Conservation (phyloP, 768 basidiomycete genomes). For the Erythrobasidium yunnanense region DNA sequence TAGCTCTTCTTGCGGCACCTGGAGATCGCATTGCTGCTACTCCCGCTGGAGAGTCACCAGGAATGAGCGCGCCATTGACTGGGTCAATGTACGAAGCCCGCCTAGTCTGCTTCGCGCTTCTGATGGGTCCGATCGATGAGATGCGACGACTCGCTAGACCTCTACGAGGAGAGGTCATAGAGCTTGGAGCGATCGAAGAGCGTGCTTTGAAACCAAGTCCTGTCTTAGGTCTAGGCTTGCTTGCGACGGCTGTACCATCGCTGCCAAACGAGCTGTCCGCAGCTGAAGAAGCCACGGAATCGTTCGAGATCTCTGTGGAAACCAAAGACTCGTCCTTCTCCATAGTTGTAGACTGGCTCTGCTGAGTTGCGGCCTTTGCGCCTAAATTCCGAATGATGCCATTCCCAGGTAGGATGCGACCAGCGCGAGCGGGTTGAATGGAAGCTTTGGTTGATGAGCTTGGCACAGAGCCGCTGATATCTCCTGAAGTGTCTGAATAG, state of each 20-base stretch:
- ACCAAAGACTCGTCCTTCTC: neutral
- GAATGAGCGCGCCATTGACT: too few relatives aligned
- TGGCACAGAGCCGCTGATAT: too few relatives aligned
- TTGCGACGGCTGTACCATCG: neutral
- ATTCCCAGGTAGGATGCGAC: too few relatives aligned
- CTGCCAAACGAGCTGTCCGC: neutral
- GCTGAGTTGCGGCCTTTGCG: neutral
- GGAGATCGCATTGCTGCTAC: neutral
- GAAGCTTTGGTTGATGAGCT: too few relatives aligned
- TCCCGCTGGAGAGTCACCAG: too few relatives aligned
- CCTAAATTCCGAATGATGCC: neutral
- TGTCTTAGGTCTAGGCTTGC: neutral
- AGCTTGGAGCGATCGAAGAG: neutral
- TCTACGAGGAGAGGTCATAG: neutral
- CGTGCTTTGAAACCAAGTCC: neutral
- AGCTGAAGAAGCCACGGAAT: neutral
- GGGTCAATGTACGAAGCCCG: slow-evolving; percentile 1
- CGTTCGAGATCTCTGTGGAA: too few relatives aligned
- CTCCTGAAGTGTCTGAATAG: slow-evolving; percentile 9
- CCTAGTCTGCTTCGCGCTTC: slow-evolving; percentile 22
- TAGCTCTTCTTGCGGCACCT: neutral
- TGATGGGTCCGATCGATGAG: slow-evolving; percentile 15
- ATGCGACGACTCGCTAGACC: neutral
- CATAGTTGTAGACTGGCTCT: neutral
- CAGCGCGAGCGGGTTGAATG: too few relatives aligned